Percentiles rank a stretch among this genome's conserved stretches.
phyloP scores from a whole-genome alignment of 805 yeast genomes.

The Ogataea parapolymorpha region DNA sequence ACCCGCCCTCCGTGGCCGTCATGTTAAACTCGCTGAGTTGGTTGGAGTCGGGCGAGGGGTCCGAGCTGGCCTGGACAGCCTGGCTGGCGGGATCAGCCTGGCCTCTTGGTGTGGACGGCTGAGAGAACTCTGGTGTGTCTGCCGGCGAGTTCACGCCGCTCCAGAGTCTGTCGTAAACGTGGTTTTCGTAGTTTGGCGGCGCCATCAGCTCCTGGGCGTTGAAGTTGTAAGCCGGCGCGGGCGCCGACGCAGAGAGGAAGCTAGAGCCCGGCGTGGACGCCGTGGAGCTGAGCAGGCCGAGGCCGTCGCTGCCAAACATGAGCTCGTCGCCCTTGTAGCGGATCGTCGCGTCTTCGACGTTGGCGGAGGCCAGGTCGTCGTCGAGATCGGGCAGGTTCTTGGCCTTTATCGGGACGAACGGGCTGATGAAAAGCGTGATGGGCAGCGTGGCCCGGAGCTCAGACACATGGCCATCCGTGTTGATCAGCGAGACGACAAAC shows the following conservation, averaged over 20 bases:
- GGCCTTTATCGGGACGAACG: conserved; percentile 72
- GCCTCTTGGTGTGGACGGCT: conserved; percentile 17
- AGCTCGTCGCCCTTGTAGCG: conserved; percentile 28
- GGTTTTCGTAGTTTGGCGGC: conserved; percentile 82
- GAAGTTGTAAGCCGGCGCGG: conserved; percentile 5
- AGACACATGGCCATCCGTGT: conserved; percentile 90
- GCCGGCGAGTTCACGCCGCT: conserved; percentile 51
- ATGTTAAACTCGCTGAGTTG: conserved; percentile 23
- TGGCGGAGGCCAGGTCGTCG: conserved; percentile 18
- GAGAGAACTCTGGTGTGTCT: conserved; percentile 45
- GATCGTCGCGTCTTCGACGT: conserved; percentile 28
- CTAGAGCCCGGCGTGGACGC: conserved; percentile 10
- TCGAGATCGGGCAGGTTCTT: conserved; percentile 31
- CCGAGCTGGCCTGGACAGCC: not conserved
- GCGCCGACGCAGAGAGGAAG: conserved; percentile 7
- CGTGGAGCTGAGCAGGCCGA: not conserved
- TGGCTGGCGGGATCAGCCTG: no score
- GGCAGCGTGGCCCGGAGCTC: conserved; percentile 92
- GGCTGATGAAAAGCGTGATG: conserved; percentile 49
- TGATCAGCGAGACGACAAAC: conserved; percentile 71
- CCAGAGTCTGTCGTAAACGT: conserved; percentile 79
- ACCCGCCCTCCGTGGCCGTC: conserved; percentile 24
- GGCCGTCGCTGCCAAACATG: conserved; percentile 25
- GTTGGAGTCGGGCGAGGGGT: not conserved
- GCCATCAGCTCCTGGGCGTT: conserved; percentile 54